A percentile compares a stretch with the other conserved stretches of the same genome.
Evolutionary conservation across 805 yeast species (phyloP).

Genomic region (Saturnispora quitensis): DNA sequence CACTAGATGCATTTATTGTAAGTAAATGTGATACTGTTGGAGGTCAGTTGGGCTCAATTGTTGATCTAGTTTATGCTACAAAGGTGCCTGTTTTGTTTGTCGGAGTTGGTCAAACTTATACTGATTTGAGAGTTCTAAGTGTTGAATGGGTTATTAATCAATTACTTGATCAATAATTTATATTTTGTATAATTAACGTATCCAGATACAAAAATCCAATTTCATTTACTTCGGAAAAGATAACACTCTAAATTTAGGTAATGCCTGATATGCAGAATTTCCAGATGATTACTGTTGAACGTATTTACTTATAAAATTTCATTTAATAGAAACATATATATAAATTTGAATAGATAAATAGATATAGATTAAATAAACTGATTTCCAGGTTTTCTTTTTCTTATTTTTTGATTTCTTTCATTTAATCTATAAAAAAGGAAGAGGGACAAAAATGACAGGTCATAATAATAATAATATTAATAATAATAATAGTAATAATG

Average conservation of each 20-base stretch:
- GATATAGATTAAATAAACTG: background rate
- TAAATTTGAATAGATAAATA: background rate
- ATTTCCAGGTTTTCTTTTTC: background rate
- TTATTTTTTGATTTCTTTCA: background rate
- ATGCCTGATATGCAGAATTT: background rate
- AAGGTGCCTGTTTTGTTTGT: constrained; percentile 91
- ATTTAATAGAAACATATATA: background rate
- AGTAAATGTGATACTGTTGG: constrained; percentile 98
- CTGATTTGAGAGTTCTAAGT: constrained; percentile 82
- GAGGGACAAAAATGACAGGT: background rate
- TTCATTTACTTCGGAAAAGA: background rate
- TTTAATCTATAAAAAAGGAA: background rate
- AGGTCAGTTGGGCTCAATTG: constrained; percentile 92
- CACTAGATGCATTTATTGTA: constrained; percentile 81
- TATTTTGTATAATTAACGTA: background rate
- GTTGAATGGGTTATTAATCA: constrained; percentile 77
- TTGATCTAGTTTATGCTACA: constrained; percentile 94
- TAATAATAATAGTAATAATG: background rate
- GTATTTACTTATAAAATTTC: background rate
- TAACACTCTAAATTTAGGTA: background rate
- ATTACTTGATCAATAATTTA: background rate
- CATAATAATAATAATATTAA: background rate
- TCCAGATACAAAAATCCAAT: background rate
- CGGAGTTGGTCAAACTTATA: constrained; percentile 95
- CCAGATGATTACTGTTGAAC: background rate